Conservation (phyloP, 1,284 basidiomycete species). For the Apiotrichum brassicae region DNA sequence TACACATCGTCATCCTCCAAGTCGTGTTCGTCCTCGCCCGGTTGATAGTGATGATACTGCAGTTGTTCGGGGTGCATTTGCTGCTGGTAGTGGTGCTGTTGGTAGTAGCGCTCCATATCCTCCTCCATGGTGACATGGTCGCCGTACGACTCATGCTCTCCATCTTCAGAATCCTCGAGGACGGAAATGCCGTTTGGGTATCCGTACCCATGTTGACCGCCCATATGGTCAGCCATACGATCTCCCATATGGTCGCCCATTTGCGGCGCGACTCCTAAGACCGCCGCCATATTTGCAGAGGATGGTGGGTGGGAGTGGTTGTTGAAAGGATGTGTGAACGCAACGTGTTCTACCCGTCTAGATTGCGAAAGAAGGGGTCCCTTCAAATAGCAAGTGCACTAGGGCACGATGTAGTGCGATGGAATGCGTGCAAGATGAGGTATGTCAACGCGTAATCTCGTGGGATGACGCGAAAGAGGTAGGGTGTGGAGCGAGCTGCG, state of each 20-base stretch:
- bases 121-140: slow-evolving; percentile 3
- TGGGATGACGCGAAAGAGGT: too few species aligned
- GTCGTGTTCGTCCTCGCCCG: slow-evolving; percentile 25
- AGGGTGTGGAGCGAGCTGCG: too few species aligned
- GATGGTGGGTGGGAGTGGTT: neutral
- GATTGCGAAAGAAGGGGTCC: too few species aligned
- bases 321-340: neutral
- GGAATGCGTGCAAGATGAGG: too few species aligned
- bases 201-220: slow-evolving; percentile 5
- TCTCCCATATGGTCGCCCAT: slow-evolving; percentile 2
- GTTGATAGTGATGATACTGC: slow-evolving; percentile 15
- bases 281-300: slow-evolving; percentile 15
- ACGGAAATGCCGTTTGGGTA: slow-evolving; percentile 23
- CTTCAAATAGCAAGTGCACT: too few species aligned
- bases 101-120: slow-evolving; percentile 17
- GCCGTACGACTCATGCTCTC: slow-evolving; percentile 7
- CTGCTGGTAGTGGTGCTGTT: slow-evolving; percentile 15
- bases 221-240: slow-evolving; percentile 2
- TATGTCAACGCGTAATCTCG: too few species aligned
- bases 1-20: slow-evolving; percentile 40
- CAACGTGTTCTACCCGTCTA: neutral
- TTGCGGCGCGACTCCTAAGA: slow-evolving; percentile 6
- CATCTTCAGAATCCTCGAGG: slow-evolving; percentile 30
- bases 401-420: too few species aligned
- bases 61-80: slow-evolving; percentile 25